phyloP scores from a whole-genome alignment of 257 asterid genomes.

The Nicotiana knightiana region DNA sequence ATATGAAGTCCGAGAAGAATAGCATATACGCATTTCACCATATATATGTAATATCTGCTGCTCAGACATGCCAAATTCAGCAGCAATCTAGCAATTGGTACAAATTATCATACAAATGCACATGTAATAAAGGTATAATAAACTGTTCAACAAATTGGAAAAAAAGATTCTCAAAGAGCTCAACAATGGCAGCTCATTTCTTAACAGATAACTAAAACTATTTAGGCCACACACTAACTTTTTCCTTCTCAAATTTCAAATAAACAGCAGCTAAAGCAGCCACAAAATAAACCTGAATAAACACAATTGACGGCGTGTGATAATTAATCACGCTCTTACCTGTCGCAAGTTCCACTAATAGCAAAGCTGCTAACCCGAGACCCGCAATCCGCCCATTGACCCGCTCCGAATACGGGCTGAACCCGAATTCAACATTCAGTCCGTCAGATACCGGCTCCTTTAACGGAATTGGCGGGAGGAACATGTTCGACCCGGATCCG shows the following conservation, averaged over 20 bases:
- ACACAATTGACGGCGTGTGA: slow-evolving; percentile 78
- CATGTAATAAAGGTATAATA: background rate
- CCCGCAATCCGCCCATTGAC: slow-evolving; percentile 75
- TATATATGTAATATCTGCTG: no score
- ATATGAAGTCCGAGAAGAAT: no score
- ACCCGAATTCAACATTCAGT: slow-evolving; percentile 82
- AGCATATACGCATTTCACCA: no score
- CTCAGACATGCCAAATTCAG: no score
- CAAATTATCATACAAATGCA: background rate
- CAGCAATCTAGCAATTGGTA: background rate
- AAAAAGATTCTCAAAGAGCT: background rate
- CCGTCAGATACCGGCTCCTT: slow-evolving; percentile 72
- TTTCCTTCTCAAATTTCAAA: slow-evolving; percentile 77
- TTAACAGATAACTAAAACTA: background rate
- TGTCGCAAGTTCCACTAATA: slow-evolving; percentile 85
- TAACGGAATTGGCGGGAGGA: slow-evolving; percentile 76
- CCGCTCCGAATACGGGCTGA: slow-evolving; percentile 78
- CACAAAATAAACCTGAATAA: slow-evolving; percentile 73
- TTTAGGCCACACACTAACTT: slow-evolving; percentile 67
- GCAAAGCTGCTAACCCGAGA: slow-evolving; percentile 69
- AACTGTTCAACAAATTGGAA: background rate
- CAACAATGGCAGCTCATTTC: background rate
- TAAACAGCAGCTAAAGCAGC: slow-evolving; percentile 82
- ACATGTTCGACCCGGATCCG: slow-evolving; percentile 49
- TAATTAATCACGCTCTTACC: slow-evolving; percentile 76